phyloP scores from a whole-genome alignment of 1,139 yeast species.

The Sugiyamaella japonica region DNA sequence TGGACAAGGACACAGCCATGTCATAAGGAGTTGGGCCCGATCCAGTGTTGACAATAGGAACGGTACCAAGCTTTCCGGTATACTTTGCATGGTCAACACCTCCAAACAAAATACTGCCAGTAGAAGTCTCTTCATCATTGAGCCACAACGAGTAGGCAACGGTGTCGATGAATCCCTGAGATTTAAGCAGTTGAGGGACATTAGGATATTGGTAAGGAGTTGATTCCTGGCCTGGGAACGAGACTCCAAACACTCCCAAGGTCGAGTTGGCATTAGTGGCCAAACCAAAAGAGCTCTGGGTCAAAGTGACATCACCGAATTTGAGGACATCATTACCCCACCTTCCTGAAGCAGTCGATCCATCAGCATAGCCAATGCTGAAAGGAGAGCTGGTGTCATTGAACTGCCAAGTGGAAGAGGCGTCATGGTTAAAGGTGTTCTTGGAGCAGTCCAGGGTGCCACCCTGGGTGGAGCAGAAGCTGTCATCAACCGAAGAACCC shows the following conservation, averaged over 20 bases:
- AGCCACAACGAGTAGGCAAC: slow-evolving; percentile 58
- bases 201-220: slow-evolving; percentile 28
- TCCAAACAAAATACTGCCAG: slow-evolving; percentile 57
- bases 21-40: slow-evolving; percentile 22
- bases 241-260: slow-evolving; percentile 55
- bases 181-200: slow-evolving; percentile 42
- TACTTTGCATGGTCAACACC: slow-evolving; percentile 59
- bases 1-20: slow-evolving; percentile 25
- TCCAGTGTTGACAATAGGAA: slow-evolving; percentile 30
- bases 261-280: slow-evolving; percentile 49
- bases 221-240: slow-evolving; percentile 43
- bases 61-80: slow-evolving; percentile 42
- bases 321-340: slow-evolving; percentile 51
- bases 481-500: slow-evolving; percentile 10
- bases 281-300: slow-evolving; percentile 48
- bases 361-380: slow-evolving; percentile 32
- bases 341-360: slow-evolving; percentile 42
- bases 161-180: slow-evolving; percentile 49
- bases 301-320: slow-evolving; percentile 43
- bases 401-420: slow-evolving; percentile 26
- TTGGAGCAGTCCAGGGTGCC: slow-evolving; percentile 5
- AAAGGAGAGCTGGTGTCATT: slow-evolving; percentile 25
- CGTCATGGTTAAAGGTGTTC: slow-evolving; percentile 27
- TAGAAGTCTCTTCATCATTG: slow-evolving; percentile 42
- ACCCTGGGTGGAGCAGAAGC: slow-evolving; percentile 9